phyloP scores from a whole-genome alignment of 1,139 yeast species.

The Candida tunisiensis region DNA sequence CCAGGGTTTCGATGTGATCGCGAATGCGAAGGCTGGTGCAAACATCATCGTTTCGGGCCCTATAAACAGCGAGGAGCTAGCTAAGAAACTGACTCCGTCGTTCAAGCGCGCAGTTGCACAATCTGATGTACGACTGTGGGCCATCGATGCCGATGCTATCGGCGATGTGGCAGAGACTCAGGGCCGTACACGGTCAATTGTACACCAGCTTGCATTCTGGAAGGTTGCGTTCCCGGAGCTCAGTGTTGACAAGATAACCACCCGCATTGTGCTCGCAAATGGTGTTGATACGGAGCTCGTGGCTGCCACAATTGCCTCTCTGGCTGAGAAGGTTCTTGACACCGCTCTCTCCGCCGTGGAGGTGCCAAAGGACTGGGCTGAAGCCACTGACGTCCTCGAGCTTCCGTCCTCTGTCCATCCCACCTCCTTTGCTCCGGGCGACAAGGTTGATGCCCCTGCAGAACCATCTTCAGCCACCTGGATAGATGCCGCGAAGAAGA shows the following conservation, averaged over 20 bases:
- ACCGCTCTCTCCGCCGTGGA: conserved; percentile 19
- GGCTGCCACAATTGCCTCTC: conserved; percentile 65
- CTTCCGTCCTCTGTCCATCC: conserved; percentile 20
- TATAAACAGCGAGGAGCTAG: conserved; percentile 25
- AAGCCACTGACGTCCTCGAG: conserved; percentile 9
- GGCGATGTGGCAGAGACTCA: conserved; percentile 50
- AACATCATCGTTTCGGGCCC: conserved; percentile 31
- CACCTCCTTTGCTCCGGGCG: conserved; percentile 11
- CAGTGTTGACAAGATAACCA: conserved; percentile 46
- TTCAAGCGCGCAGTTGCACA: conserved; percentile 40
- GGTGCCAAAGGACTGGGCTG: conserved; percentile 13
- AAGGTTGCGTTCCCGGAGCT: conserved; percentile 45
- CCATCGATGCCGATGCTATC: conserved; percentile 36
- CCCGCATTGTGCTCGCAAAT: conserved; percentile 64
- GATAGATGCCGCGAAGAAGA: conserved; percentile 47
- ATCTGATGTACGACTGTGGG: conserved; percentile 27
- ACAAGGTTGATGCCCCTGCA: conserved; percentile 24
- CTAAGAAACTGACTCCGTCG: conserved; percentile 33
- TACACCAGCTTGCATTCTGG: conserved; percentile 74
- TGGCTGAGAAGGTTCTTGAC: conserved; percentile 22
- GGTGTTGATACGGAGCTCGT: conserved; percentile 72
- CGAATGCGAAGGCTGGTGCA: conserved; percentile 42
- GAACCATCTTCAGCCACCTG: conserved; percentile 28
- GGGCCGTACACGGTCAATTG: conserved; percentile 62
- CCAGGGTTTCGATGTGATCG: conserved; percentile 39